phyloP scores from a whole-genome alignment of 331 rosid genomes.

The Quercus tomentella region DNA sequence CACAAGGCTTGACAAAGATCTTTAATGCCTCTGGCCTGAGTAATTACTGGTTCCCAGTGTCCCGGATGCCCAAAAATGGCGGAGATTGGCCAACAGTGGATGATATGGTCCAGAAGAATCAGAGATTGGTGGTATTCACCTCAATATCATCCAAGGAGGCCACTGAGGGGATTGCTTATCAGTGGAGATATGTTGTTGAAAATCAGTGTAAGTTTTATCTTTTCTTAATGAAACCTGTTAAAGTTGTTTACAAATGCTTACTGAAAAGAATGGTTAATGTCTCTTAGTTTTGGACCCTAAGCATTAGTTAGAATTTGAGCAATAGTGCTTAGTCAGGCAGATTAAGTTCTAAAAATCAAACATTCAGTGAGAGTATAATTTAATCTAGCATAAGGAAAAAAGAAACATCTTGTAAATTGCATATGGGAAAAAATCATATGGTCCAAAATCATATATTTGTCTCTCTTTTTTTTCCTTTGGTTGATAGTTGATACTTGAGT shows the following conservation, averaged over 20 bases:
- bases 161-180: slow-evolving; percentile 80
- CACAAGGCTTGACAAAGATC: slow-evolving; percentile 63
- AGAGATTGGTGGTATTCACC: slow-evolving; percentile 74
- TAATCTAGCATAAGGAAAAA: too few species aligned
- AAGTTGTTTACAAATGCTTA: too few species aligned
- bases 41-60: slow-evolving; percentile 57
- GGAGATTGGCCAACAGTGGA: slow-evolving; percentile 80
- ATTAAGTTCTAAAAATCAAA: too few species aligned
- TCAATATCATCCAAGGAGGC: slow-evolving; percentile 69
- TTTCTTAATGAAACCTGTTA: neutral
- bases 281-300: neutral
- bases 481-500: too few species aligned
- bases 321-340: too few species aligned
- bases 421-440: too few species aligned
- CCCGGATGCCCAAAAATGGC: slow-evolving; percentile 72
- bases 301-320: too few species aligned
- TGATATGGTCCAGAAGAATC: slow-evolving; percentile 77
- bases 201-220: slow-evolving; percentile 65
- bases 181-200: slow-evolving; percentile 81
- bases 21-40: slow-evolving; percentile 58
- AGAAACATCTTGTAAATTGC: too few species aligned
- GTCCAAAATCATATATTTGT: too few species aligned
- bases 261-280: neutral
- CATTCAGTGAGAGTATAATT: too few species aligned
- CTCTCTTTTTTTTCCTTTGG: too few species aligned